These are phyloP conservation scores for Penicillium frequentans DNA, from an alignment of 2,329 filamentous ascomycete genomes.

Conservation along the genomic window DNA sequence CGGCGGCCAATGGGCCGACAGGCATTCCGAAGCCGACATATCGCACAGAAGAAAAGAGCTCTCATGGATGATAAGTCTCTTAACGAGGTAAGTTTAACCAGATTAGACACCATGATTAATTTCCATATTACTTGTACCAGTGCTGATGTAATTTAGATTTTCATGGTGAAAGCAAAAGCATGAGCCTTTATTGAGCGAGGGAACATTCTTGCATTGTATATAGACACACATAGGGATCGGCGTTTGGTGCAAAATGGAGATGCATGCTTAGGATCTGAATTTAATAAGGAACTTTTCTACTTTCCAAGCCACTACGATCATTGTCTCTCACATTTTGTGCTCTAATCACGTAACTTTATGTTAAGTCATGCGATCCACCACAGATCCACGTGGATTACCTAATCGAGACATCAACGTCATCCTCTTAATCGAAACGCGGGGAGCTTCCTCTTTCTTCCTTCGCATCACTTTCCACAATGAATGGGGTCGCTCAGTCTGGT, in stretches of 20 bases:
- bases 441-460: not conserved
- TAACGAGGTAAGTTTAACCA: slow-evolving; percentile 68
- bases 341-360: no score
- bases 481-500: slow-evolving; percentile 8
- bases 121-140: not conserved
- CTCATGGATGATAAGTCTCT: slow-evolving; percentile 77
- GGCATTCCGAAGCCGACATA: slow-evolving; percentile 75
- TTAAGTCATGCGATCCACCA: not conserved
- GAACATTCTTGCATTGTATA: not conserved
- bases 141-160: slow-evolving; percentile 18
- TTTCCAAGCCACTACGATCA: not conserved
- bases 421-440: not conserved
- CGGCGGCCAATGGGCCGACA: slow-evolving; percentile 61
- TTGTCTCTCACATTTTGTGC: no score
- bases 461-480: slow-evolving; percentile 6
- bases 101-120: not conserved
- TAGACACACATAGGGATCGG: not conserved
- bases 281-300: not conserved
- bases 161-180: slow-evolving; percentile 26
- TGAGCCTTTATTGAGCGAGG: not conserved
- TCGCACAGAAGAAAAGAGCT: slow-evolving; percentile 83
- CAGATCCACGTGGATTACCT: slow-evolving; percentile 1
- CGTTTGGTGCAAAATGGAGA: not conserved
- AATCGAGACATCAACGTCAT: slow-evolving; percentile 1
- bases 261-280: not conserved